phyloP scores from a whole-genome alignment of 306 rosid genomes.

The Malus sylvestris region DNA sequence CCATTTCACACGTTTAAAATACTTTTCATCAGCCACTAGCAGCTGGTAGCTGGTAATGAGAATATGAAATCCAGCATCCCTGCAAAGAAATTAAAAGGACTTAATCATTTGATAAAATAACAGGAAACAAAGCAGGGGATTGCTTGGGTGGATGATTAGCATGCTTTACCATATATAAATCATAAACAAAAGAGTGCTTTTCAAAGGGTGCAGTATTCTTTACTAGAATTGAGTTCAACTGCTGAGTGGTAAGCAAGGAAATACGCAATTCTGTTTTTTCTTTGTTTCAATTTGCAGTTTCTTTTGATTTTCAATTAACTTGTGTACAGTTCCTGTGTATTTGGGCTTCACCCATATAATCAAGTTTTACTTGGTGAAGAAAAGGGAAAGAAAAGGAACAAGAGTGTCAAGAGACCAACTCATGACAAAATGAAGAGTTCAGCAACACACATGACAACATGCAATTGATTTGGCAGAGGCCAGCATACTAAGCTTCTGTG shows the following conservation, averaged over 20 bases:
- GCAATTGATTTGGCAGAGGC: not conserved
- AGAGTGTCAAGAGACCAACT: not conserved
- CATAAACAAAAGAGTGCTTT: not conserved
- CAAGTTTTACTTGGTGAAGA: not conserved
- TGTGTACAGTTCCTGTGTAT: not conserved
- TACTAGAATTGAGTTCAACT: not conserved
- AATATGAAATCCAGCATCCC: slow-evolving; percentile 95
- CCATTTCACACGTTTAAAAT: slow-evolving; percentile 94
- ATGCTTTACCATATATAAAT: not conserved
- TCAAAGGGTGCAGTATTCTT: not conserved
- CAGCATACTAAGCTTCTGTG: not conserved
- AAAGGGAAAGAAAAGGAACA: not conserved
- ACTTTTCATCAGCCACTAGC: slow-evolving; percentile 80
- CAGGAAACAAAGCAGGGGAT: not conserved
- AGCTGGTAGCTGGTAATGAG: slow-evolving; percentile 96
- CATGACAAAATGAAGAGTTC: not conserved
- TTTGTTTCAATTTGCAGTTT: not conserved
- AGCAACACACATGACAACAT: not conserved
- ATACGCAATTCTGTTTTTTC: not conserved
- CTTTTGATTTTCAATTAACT: not conserved
- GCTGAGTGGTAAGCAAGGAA: not conserved
- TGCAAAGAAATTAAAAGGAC: slow-evolving; percentile 18
- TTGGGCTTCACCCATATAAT: not conserved
- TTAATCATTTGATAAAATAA: not conserved
- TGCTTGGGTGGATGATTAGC: not conserved